These are phyloP conservation scores for Neofusicoccum cordaticola DNA, from an alignment of 2,329 filamentous ascomycete genomes.

Conservation along the genomic window DNA sequence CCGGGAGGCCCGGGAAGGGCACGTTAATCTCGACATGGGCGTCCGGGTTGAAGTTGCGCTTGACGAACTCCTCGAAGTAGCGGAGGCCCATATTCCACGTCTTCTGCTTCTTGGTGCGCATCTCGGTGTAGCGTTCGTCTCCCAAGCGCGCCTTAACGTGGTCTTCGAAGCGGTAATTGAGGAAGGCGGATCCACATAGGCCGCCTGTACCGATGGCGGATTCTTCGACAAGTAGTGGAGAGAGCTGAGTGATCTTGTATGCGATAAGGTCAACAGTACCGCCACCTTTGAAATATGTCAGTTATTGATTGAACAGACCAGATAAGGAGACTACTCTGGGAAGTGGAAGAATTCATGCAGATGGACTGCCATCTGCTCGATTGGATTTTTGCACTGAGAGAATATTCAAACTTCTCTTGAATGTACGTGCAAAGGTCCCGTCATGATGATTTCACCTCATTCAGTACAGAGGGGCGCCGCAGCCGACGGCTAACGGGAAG, in stretches of 20 bases:
- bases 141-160: conserved; percentile 69
- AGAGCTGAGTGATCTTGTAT: conserved; percentile 73
- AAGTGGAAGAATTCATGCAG: background rate
- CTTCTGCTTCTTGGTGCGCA: conserved; percentile 74
- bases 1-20: conserved; percentile 71
- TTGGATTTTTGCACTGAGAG: too few species aligned
- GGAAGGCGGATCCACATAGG: conserved; percentile 72
- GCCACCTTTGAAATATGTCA: conserved; percentile 36
- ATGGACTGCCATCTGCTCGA: background rate
- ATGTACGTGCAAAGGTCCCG: too few species aligned
- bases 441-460: too few species aligned
- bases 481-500: too few species aligned
- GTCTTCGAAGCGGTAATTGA: conserved; percentile 80
- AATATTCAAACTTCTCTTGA: too few species aligned
- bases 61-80: conserved; percentile 83
- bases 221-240: conserved; percentile 71
- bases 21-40: conserved; percentile 75
- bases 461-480: too few species aligned
- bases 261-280: conserved; percentile 73
- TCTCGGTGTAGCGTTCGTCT: conserved; percentile 64
- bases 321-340: too few species aligned
- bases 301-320: background rate
- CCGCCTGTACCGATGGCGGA: conserved; percentile 74
- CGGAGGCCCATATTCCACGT: conserved; percentile 71
- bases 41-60: conserved; percentile 72